These are phyloP conservation scores for Metarhizium album DNA, from an alignment of 2,329 filamentous ascomycete genomes.

Conservation along the genomic window DNA sequence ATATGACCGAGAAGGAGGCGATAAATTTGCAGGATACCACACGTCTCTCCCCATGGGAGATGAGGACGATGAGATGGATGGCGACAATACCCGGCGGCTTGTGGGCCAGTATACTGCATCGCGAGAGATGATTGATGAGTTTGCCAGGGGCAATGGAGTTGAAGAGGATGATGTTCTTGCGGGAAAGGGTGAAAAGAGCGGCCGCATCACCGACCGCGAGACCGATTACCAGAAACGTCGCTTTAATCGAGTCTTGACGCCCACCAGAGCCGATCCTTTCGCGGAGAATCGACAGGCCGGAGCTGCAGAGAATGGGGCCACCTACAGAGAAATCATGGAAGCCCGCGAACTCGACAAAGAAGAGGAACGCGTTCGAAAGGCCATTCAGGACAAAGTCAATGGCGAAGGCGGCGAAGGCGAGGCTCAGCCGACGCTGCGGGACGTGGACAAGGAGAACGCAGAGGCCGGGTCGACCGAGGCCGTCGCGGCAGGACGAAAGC, in stretches of 20 bases:
- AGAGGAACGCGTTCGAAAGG: conserved; percentile 72
- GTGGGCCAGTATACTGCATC: conserved; percentile 96
- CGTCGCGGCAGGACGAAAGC: conserved; percentile 56
- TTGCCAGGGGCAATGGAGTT: conserved; percentile 71
- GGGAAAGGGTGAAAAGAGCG: conserved; percentile 74
- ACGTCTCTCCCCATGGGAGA: conserved; percentile 74
- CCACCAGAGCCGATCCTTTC: conserved; percentile 78
- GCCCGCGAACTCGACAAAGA: conserved; percentile 84
- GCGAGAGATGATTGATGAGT: conserved; percentile 85
- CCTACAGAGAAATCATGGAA: conserved; percentile 86
- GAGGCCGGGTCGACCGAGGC: conserved; percentile 59
- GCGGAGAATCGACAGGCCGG: conserved; percentile 62
- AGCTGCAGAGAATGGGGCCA: conserved; percentile 59
- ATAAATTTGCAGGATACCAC: conserved; percentile 85
- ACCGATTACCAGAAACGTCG: conserved; percentile 96
- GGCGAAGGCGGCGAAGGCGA: conserved; percentile 50
- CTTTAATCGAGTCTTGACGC: conserved; percentile 78
- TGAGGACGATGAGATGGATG: conserved; percentile 69
- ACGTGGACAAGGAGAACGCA: conserved; percentile 61
- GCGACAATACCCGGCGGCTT: conserved; percentile 64
- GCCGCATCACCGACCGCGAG: conserved; percentile 83
- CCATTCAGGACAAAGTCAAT: conserved; percentile 65
- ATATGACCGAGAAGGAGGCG: conserved; percentile 66
- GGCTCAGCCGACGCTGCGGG: conserved; percentile 65
- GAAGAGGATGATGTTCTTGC: conserved; percentile 88